Percentiles rank a stretch among this genome's conserved stretches.
Evolutionary conservation across 2,329 filamentous ascomycete genomes (phyloP).

Genomic region (Alternaria novae-zelandiae): DNA sequence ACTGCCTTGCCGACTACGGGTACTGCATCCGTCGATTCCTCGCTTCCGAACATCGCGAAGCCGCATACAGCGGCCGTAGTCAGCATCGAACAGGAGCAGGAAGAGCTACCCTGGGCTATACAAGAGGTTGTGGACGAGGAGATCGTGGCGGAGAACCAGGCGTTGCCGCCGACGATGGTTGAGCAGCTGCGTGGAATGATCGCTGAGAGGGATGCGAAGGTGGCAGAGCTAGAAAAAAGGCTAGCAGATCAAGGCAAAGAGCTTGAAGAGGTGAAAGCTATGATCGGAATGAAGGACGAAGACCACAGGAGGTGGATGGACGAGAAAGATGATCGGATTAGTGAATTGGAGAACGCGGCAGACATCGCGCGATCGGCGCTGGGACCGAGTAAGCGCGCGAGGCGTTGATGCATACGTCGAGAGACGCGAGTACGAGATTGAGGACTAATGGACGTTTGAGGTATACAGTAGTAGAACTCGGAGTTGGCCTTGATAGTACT

Average conservation of each 20-base stretch:
- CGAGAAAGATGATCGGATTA: no score
- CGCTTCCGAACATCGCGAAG: background rate
- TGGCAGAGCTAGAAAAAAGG: background rate
- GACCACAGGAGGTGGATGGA: no score
- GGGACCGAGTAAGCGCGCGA: background rate
- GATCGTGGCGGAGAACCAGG: background rate
- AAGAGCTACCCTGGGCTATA: background rate
- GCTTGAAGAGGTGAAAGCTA: background rate
- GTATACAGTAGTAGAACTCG: background rate
- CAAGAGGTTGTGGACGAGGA: background rate
- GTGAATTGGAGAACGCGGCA: background rate
- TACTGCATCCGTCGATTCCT: background rate
- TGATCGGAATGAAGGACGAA: no score
- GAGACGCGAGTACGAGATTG: background rate
- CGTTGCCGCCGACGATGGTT: background rate
- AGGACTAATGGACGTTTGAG: fast-evolving
- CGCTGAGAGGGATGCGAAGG: background rate
- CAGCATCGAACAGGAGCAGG: no score
- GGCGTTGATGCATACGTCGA: background rate
- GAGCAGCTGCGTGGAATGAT: background rate
- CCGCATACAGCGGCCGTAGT: background rate
- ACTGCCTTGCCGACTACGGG: background rate
- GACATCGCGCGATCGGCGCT: no score
- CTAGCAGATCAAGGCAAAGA: background rate
- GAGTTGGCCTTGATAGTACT: background rate